Percentiles rank a stretch among this genome's conserved stretches.
These are phyloP conservation scores for Fomitopsis schrenkii DNA, from an alignment of 1,284 basidiomycete species.

Conservation along the genomic window DNA sequence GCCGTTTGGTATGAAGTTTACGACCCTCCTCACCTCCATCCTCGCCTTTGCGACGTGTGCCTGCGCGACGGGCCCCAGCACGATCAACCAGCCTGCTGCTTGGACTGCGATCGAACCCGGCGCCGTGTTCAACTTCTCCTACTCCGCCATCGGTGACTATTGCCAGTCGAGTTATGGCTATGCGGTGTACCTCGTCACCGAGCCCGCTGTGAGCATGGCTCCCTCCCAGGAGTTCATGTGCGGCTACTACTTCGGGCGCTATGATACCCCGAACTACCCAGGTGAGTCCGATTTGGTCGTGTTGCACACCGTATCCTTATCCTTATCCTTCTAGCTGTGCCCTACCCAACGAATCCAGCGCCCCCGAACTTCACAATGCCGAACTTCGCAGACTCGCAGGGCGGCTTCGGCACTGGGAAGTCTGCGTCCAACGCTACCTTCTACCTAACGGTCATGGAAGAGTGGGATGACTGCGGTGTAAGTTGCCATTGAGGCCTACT, in stretches of 20 bases:
- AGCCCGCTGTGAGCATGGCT: slow-evolving; percentile 23
- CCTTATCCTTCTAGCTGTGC: slow-evolving; percentile 20
- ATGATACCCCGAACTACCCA: slow-evolving; percentile 39
- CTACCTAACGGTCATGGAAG: slow-evolving; percentile 41
- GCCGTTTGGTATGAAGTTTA: background rate
- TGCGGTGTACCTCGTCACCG: slow-evolving; percentile 37
- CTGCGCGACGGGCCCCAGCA: slow-evolving; percentile 8
- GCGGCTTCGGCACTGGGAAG: slow-evolving; percentile 37
- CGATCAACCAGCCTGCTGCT: slow-evolving; percentile 27
- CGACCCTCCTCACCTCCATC: slow-evolving; percentile 8
- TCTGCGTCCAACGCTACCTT: slow-evolving; percentile 31
- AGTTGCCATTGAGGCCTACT: slow-evolving; percentile 3
- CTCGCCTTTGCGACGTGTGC: slow-evolving; percentile 2
- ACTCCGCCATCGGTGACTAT: slow-evolving; percentile 39
- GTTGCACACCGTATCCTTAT: background rate
- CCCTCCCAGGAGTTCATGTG: slow-evolving; percentile 28
- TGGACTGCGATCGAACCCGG: slow-evolving; percentile 31
- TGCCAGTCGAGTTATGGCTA: slow-evolving; percentile 39
- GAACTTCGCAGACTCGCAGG: slow-evolving; percentile 38
- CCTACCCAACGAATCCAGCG: slow-evolving; percentile 36
- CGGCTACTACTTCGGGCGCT: slow-evolving; percentile 40
- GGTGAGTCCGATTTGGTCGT: slow-evolving; percentile 20
- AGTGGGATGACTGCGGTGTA: slow-evolving; percentile 38
- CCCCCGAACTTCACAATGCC: slow-evolving; percentile 44
- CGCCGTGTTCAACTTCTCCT: slow-evolving; percentile 32